Evolutionary conservation across 192 early-diverging fungal genomes (phyloP).

Genomic region (Rhizophagus clarus): DNA sequence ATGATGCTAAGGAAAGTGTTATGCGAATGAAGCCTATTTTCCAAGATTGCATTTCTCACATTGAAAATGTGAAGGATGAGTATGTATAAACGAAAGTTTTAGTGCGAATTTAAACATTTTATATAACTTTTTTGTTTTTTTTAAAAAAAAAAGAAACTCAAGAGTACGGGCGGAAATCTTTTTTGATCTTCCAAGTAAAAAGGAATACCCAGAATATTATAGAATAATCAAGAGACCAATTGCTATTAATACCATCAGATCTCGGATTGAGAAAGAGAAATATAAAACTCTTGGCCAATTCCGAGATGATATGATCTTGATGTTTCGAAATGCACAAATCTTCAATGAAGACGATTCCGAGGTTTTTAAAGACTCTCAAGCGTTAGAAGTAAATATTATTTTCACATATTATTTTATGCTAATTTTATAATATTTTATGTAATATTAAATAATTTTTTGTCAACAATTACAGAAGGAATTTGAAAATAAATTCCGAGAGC

Average conservation of each 20-base stretch:
- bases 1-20: not conserved
- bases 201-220: conserved; percentile 90
- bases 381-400: conserved; percentile 47
- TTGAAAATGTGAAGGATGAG: not conserved
- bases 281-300: conserved; percentile 72
- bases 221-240: conserved; percentile 84
- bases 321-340: conserved; percentile 89
- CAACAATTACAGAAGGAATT: not conserved
- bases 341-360: conserved; percentile 90
- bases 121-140: not conserved
- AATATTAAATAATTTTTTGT: not conserved
- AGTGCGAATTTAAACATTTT: not conserved
- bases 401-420: not conserved
- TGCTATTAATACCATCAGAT: conserved; percentile 83
- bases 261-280: conserved; percentile 65
- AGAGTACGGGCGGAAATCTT: conserved; percentile 77
- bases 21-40: not conserved
- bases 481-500: not conserved
- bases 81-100: conserved; percentile 1
- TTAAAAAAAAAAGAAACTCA: conserved; percentile 20
- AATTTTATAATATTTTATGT: not conserved
- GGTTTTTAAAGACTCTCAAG: conserved; percentile 84
- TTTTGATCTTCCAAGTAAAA: conserved; percentile 68
- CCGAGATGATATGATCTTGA: conserved; percentile 77
- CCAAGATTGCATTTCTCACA: not conserved